Base-by-base conservation (phyloP, 1,284 basidiomycete genomes). In the Xanthoconium separans region DNA sequence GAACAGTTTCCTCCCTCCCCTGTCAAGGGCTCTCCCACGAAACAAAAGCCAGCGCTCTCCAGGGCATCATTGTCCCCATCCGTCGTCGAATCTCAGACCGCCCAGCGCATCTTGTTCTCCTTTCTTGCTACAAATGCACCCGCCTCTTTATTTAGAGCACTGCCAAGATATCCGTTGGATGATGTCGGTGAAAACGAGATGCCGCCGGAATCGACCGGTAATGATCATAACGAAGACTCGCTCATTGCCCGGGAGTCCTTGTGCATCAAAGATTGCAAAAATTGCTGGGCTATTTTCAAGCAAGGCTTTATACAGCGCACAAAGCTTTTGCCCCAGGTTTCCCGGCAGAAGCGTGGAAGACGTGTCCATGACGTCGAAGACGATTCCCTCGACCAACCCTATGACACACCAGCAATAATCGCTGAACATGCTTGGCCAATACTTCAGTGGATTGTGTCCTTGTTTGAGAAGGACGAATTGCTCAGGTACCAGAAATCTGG, bases 391-490 rank as follows among this genome's bases (percentile, higher is more conserved):
- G 67, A 63, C 22, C 61, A 67, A 37, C 65, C 53, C 15, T 62
- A 49, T 39, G 63, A 40, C 11, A 66, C 72, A 4, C 70, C 70
- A 36, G 63, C 67, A 36, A 63, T 77, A 30, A 75, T 89, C 29
- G 81, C 79, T 29, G 75, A 78, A 50, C 70, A 82, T 58, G 81
- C 85, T 11, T 90, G 87, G 87, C 76, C 77, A 30, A 65, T 84
- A 20, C 73, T 90, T 20, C 77, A 82, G 24, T 89, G 84, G 83
- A 61, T 89, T 3, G 45, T 90, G n/a, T 61, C 68, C 22, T 56
- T 88, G 16, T 85, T 88, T 57, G 85, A 90, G 64, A 78, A 76
- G 59, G 86, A 89, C 58, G 81, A 87, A 62, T 45, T 43, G 13
- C 56, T 70, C 45, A 62, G 64, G n/a, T 68, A 70, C 54, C 59